phyloP scores from a whole-genome alignment of 345 rosid species.

The Salix suchowensis region DNA sequence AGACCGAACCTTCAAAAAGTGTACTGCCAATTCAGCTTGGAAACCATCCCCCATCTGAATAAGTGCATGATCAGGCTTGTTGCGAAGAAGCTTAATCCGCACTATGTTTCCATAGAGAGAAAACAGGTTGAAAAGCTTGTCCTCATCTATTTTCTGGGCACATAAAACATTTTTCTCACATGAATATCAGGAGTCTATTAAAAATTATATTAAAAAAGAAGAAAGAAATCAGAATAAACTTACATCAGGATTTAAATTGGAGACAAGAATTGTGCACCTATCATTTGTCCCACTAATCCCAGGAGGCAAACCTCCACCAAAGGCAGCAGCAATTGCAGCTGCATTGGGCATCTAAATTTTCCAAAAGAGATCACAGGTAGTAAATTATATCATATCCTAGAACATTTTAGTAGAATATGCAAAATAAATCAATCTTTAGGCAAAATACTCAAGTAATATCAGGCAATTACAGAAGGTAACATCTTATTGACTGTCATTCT shows the following conservation, averaged over 20 bases:
- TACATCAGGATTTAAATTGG: conserved; percentile 89
- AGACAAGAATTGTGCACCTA: conserved; percentile 81
- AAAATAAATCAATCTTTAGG: neutral
- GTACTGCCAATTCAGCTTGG: conserved; percentile 95
- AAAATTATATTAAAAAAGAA: neutral
- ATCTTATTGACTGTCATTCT: neutral
- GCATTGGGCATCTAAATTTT: conserved; percentile 75
- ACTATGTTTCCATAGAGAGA: conserved; percentile 94
- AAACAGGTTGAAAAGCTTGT: conserved; percentile 90
- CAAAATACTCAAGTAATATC: neutral
- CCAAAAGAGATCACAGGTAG: neutral
- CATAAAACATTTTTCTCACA: conserved; percentile 10
- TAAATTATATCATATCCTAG: neutral
- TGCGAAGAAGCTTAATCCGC: conserved; percentile 87
- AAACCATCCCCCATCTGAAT: conserved; percentile 99
- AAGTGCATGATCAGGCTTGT: conserved; percentile 97
- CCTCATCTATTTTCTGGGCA: conserved; percentile 78
- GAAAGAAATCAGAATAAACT: conserved; percentile 23
- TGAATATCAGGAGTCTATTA: neutral
- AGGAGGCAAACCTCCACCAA: conserved; percentile 94
- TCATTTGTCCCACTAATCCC: conserved; percentile 94
- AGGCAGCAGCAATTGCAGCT: conserved; percentile 91
- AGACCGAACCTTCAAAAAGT: conserved; percentile 75
- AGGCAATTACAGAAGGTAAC: conserved; percentile 1
- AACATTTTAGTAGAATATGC: neutral